Percentiles rank a stretch among this genome's conserved stretches.
Conservation (phyloP, 495 filamentous ascomycete species). For the Penicillium angulare region DNA sequence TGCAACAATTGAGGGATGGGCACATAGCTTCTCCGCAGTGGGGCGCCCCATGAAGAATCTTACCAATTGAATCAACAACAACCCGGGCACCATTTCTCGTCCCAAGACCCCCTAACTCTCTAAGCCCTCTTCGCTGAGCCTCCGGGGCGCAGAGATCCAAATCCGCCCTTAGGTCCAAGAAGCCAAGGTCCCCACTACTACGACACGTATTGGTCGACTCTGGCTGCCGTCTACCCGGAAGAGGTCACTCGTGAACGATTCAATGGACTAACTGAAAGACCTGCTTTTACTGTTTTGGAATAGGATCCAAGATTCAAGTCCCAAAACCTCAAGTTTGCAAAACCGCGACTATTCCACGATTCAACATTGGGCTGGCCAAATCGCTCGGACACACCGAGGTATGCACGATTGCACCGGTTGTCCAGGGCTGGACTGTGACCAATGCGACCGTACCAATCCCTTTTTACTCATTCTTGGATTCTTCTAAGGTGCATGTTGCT, state of each 20-base stretch:
- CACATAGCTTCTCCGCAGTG: conserved; percentile 8
- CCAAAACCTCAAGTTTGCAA: neutral
- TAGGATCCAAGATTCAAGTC: neutral
- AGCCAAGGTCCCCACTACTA: neutral
- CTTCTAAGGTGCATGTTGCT: conserved; percentile 1
- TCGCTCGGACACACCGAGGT: conserved; percentile 11
- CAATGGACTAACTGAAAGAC: neutral
- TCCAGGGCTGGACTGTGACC: neutral
- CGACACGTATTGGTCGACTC: neutral
- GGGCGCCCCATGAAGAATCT: neutral
- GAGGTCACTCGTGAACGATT: neutral
- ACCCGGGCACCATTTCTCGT: neutral
- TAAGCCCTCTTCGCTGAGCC: conserved; percentile 20
- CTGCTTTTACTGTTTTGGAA: neutral
- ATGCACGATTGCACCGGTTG: neutral
- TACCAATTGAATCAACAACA: neutral
- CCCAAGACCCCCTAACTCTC: neutral
- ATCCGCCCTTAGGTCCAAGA: neutral
- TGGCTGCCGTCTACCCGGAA: conserved; percentile 14
- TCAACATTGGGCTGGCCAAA: neutral
- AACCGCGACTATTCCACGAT: neutral
- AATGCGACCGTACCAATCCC: conserved; percentile 7
- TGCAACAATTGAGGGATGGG: neutral
- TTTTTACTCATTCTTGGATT: conserved; percentile 14
- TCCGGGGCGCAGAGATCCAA: conserved; percentile 5